A percentile compares a stretch with the other conserved stretches of the same genome.
Conservation (phyloP, 2,329 filamentous ascomycete genomes). For the Zasmidium angulare region DNA sequence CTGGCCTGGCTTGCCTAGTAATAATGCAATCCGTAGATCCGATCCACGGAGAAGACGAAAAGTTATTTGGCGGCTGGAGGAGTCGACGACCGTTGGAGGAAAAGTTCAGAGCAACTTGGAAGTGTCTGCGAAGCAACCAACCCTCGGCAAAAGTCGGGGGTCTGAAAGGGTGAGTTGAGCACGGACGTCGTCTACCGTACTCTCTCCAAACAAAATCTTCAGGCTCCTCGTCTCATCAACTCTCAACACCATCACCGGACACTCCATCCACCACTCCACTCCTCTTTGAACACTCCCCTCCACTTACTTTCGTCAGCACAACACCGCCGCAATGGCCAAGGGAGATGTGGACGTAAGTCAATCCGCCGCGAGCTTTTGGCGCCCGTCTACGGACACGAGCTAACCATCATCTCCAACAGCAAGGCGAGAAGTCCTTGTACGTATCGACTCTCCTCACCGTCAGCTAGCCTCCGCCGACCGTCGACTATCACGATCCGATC, state of each 20-base stretch:
- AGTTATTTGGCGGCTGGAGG: neutral
- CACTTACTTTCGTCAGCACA: conserved; percentile 12
- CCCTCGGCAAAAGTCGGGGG: no score
- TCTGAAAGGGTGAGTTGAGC: no score
- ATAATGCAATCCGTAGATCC: no score
- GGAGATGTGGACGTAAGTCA: conserved; percentile 20
- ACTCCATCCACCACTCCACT: conserved; percentile 10
- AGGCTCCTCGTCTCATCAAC: neutral
- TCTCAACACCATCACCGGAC: neutral
- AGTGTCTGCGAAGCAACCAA: no score
- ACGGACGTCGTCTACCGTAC: no score
- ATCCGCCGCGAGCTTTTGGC: conserved; percentile 11
- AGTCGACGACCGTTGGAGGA: no score
- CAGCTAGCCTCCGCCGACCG: neutral
- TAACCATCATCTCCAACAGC: conserved; percentile 9
- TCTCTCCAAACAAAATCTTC: neutral
- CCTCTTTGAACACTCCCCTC: conserved; percentile 4
- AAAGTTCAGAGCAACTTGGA: no score
- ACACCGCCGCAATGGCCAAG: conserved; percentile 29
- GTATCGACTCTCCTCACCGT: neutral
- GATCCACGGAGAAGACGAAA: no score
- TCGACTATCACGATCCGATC: neutral
- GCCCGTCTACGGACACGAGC: conserved; percentile 11
- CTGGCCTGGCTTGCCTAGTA: no score
- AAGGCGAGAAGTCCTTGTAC: conserved; percentile 16